A percentile compares a stretch with the other conserved stretches of the same genome.
Conservation (phyloP, 2,329 filamentous ascomycete genomes). For the Stagonosporopsis cucurbitacearum region DNA sequence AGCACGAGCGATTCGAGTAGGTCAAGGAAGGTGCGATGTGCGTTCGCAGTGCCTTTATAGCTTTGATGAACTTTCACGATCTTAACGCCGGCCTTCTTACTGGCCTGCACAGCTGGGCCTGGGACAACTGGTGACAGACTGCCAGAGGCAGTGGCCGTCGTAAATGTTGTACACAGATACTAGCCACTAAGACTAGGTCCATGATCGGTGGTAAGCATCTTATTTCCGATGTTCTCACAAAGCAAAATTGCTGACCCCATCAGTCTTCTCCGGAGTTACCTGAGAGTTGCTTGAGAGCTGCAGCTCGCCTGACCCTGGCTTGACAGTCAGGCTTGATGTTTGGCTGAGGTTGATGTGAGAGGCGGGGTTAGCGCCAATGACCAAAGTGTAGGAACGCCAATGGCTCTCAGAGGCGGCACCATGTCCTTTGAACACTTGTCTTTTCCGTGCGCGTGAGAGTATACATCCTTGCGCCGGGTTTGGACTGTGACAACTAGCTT, state of each 20-base stretch:
- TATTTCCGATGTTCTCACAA: not conserved
- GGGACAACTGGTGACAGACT: not conserved
- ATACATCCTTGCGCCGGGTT: not conserved
- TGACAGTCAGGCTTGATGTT: not conserved
- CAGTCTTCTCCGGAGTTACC: no score
- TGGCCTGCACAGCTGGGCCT: not conserved
- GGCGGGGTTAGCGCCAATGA: conserved; percentile 1
- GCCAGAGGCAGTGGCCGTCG: not conserved
- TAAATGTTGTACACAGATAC: not conserved
- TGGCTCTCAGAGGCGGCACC: not conserved
- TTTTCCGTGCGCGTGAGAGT: not conserved
- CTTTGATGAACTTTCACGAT: not conserved
- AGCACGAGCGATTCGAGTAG: not conserved
- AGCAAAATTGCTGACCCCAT: not conserved
- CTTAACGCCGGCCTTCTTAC: not conserved
- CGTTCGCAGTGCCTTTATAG: conserved; percentile 2
- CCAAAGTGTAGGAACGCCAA: not conserved
- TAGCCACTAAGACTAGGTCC: no score
- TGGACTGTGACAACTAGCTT: not conserved
- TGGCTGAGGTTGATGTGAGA: not conserved
- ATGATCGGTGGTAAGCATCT: not conserved
- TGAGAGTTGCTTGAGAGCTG: not conserved
- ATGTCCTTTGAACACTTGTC: not conserved
- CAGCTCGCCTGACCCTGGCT: not conserved
- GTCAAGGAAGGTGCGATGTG: not conserved